Evolutionary conservation across 768 basidiomycete species (phyloP).

Genomic region (Flagelloscypha sp.): DNA sequence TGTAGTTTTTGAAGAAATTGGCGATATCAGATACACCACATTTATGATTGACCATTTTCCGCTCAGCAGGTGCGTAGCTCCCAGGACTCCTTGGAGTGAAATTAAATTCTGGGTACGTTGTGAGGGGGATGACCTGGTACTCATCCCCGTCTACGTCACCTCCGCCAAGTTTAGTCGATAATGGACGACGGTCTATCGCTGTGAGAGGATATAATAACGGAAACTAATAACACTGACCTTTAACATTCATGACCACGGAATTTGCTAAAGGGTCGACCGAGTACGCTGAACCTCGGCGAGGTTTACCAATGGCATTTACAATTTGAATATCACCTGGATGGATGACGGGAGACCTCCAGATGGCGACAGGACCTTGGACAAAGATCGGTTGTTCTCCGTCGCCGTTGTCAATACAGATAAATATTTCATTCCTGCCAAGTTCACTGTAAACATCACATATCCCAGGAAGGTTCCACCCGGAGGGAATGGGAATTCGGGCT

Average conservation of each 20-base stretch:
- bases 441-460: slow-evolving; percentile 57
- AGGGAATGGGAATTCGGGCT: slow-evolving; percentile 59
- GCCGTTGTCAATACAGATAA: slow-evolving; percentile 43
- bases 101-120: slow-evolving; percentile 28
- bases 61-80: slow-evolving; percentile 38
- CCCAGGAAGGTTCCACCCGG: slow-evolving; percentile 61
- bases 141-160: slow-evolving; percentile 65
- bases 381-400: slow-evolving; percentile 30
- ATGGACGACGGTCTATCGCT: slow-evolving; percentile 42
- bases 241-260: slow-evolving; percentile 55
- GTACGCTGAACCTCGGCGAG: slow-evolving; percentile 46
- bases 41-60: slow-evolving; percentile 34
- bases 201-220: neutral
- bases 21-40: slow-evolving; percentile 59
- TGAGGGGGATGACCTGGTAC: slow-evolving; percentile 44
- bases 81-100: slow-evolving; percentile 28
- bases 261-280: slow-evolving; percentile 44
- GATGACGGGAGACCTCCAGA: slow-evolving; percentile 60
- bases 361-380: slow-evolving; percentile 44
- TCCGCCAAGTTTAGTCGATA: slow-evolving; percentile 57
- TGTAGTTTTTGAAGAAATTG: slow-evolving; percentile 63
- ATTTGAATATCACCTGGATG: slow-evolving; percentile 63
- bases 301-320: slow-evolving; percentile 52
- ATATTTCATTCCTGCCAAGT: slow-evolving; percentile 49
- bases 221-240: slow-evolving; percentile 29